These are phyloP conservation scores for Dendrobium huoshanense DNA, from an alignment of 106 monocot species.

Conservation along the genomic window DNA sequence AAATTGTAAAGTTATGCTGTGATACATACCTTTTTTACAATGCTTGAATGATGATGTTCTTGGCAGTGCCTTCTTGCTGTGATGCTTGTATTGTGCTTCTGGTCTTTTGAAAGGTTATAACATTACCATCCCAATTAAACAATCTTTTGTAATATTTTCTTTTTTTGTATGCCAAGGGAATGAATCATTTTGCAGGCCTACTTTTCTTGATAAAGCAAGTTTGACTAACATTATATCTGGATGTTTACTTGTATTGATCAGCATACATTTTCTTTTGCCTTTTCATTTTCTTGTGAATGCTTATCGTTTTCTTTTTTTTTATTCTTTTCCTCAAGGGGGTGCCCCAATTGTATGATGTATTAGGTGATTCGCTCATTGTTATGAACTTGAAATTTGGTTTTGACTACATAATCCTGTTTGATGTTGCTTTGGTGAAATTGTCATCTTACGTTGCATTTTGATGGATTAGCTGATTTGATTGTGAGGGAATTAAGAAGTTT, in stretches of 20 bases:
- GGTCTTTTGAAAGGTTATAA: neutral
- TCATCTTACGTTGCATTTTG: too few relatives aligned
- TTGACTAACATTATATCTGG: neutral
- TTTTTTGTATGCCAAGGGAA: neutral
- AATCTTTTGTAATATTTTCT: neutral
- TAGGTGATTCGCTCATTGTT: neutral
- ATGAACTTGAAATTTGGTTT: too few relatives aligned
- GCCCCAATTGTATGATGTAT: neutral
- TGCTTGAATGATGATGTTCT: neutral
- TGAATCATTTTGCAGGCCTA: neutral
- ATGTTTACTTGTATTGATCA: neutral
- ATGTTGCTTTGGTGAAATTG: too few relatives aligned
- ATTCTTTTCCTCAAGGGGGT: neutral
- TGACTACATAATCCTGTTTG: too few relatives aligned
- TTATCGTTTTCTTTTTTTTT: neutral
- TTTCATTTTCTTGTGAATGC: neutral
- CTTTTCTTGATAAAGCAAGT: neutral
- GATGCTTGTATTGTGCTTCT: too few relatives aligned
- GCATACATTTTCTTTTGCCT: neutral
- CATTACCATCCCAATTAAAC: neutral
- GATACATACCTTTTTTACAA: neutral
- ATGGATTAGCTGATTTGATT: too few relatives aligned
- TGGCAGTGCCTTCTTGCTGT: neutral
- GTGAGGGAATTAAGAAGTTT: too few relatives aligned
- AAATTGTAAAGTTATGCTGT: neutral